Base-by-base conservation (phyloP, 352 stramenopile genomes). In the Pythium angustatum region DNA sequence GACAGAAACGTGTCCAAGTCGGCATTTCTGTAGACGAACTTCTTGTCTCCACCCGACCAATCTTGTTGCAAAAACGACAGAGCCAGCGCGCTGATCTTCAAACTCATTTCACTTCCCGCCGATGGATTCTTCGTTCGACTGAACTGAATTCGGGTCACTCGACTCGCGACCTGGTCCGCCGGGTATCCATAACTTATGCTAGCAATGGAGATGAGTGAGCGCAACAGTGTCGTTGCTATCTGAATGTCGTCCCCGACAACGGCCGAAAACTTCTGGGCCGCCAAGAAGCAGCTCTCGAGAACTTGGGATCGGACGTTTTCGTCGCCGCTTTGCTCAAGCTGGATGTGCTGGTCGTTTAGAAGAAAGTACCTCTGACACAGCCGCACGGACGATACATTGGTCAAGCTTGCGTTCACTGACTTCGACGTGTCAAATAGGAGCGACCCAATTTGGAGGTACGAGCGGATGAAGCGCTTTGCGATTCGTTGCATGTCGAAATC, bases 31-130 rank as follows among this genome's bases (percentile, higher is more conserved):
- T 80, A 78, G 12, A 66, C 50, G 31, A 72, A 73, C 49, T 82
- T 85, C 27, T 57, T 58, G 49, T 81, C 67, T 26, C 69, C 69
- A n/a, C 53, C 9, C 11, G 75, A 74, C 80, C 80, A 89, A 45
- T 87, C 68, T 3, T 62, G 67, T 53, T 83, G 67, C 7, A 89
- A 58, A 36, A 72, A 80, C 27, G 57, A 48, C 5, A 75, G 55
- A 1, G 78, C 74, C 27, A 89, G 55, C 12, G 44, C 19, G 38
- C 65, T 80, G 52, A 87, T 74, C 54, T 72, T 71, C 2, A 51
- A 21, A 9, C 62, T 64, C 58, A 85, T 82, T 6, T 57, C 54
- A 26, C 28, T 69, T 28, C 43, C 62, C 27, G 52, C 36, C 14
- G 50, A 70, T 51, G 26, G 19, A 22, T 51, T 52, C n/a, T 38